Base-by-base conservation (phyloP, 495 filamentous ascomycete genomes). In the Talaromyces proteolyticus region DNA sequence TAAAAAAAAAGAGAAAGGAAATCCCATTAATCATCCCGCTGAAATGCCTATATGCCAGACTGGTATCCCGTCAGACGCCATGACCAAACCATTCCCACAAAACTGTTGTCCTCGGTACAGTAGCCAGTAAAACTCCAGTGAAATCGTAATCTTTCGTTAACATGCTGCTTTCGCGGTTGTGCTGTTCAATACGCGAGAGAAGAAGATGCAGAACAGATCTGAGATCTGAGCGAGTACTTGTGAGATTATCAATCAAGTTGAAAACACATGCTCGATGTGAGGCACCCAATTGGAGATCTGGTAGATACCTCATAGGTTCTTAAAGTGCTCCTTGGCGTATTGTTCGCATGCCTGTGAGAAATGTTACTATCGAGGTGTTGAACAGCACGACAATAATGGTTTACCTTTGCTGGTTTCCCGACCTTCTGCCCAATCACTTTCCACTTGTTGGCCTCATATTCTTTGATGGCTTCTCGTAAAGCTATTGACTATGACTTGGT, bases 381-480 rank as follows among this genome's bases (percentile, higher is more conserved):
- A 12, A 21, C 14, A 20, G 14, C n/a, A 52, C 41, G 39, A 52
- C 49, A 25, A 50, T 43, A 50, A 57, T 36, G 17, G 48, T 58
- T 69, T 65, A 94, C 90, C 80, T 98, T 98, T 46, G 93, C 93
- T 16, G 93, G 93, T 72, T 98, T 98, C 53, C 92, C 91, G 53
- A 98, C 89, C 69, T 96, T 98, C 60, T 83, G 79, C 10, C 93
- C 93, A 54, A 98, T 97, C 12, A 84, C 79, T 70, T 98, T 98
- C 93, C 93, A 98, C 66, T 96, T 97, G 67, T 89, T 96, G 51
- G 86, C 82, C 63, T 98, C 93, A 66, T 98, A 98, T 63, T 98
- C 93, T 65, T 96, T 96, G 75, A 98, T 98, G 20, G 92, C 92
- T 44, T 85, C 88, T 34, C 93, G 79, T 39, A 97, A 75, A 21